These are phyloP conservation scores for Chaetomium globosum DNA, from an alignment of 2,329 filamentous ascomycete species.

Conservation along the genomic window DNA sequence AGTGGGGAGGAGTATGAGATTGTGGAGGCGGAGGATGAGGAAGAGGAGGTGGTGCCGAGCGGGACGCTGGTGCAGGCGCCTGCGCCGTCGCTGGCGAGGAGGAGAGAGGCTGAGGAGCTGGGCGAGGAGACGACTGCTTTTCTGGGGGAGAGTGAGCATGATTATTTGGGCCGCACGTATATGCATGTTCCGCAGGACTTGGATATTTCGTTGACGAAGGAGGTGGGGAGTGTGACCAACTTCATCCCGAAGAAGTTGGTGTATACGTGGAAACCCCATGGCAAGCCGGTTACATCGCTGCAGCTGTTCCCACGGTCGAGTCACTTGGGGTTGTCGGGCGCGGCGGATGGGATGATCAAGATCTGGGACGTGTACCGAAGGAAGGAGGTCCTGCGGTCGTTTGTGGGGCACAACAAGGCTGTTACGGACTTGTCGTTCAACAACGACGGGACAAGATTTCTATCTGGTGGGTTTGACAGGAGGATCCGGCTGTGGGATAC, in stretches of 20 bases:
- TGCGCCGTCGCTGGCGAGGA: conserved; percentile 54
- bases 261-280: conserved; percentile 83
- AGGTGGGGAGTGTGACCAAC: conserved; percentile 78
- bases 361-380: conserved; percentile 94
- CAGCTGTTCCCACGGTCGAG: conserved; percentile 88
- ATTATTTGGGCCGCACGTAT: conserved; percentile 94
- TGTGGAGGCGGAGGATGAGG: conserved; percentile 77
- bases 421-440: conserved; percentile 91
- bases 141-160: conserved; percentile 78
- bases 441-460: conserved; percentile 76
- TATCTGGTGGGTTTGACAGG: conserved; percentile 90
- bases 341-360: conserved; percentile 87
- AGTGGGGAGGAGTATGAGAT: conserved; percentile 79
- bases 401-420: conserved; percentile 84
- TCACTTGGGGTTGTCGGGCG: conserved; percentile 85
- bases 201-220: conserved; percentile 81
- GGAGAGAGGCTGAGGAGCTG: conserved; percentile 61
- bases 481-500: conserved; percentile 99
- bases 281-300: conserved; percentile 82
- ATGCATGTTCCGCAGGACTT: conserved; percentile 96
- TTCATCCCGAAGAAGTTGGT: conserved; percentile 94
- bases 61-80: conserved; percentile 63
- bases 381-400: conserved; percentile 86
- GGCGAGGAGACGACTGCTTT: conserved; percentile 83
- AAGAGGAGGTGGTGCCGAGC: conserved; percentile 68